Evolutionary conservation across 2,329 filamentous ascomycete species (phyloP).

Genomic region (Arthrinium puccinioides): DNA sequence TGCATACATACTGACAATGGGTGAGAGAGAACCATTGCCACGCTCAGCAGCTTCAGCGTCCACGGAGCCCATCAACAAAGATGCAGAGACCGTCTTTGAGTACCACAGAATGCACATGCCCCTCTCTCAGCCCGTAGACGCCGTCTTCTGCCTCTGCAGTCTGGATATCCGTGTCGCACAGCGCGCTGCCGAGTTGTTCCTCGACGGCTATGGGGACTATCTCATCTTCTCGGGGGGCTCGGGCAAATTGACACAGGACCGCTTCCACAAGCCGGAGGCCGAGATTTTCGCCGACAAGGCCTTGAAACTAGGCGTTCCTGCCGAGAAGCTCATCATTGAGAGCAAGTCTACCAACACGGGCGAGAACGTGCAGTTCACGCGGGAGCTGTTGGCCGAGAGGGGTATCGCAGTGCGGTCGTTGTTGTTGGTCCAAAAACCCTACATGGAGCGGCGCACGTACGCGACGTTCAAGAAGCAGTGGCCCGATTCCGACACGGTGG

Average conservation of each 20-base stretch:
- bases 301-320: conserved; percentile 29
- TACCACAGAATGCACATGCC: conserved; percentile 34
- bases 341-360: conserved; percentile 35
- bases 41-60: neutral
- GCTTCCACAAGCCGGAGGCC: conserved; percentile 33
- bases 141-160: conserved; percentile 40
- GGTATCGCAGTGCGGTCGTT: conserved; percentile 22
- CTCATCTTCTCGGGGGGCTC: conserved; percentile 37
- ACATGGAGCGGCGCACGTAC: conserved; percentile 39
- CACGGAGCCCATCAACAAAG: conserved; percentile 7
- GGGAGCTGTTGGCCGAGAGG: conserved; percentile 23
- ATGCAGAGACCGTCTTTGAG: conserved; percentile 32
- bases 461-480: conserved; percentile 40
- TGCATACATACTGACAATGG: too few species aligned
- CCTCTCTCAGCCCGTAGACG: conserved; percentile 25
- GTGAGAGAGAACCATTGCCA: too few species aligned
- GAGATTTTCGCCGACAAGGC: conserved; percentile 34
- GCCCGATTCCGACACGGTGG: conserved; percentile 25
- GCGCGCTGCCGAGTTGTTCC: conserved; percentile 33
- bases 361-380: conserved; percentile 38
- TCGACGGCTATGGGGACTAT: conserved; percentile 26
- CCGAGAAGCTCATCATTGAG: conserved; percentile 30
- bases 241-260: conserved; percentile 31
- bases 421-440: conserved; percentile 39
- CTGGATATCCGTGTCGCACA: conserved; percentile 36